Evolutionary conservation across 139 green algal species (phyloP).

Genomic region (Tetradesmus lagerheimii): DNA sequence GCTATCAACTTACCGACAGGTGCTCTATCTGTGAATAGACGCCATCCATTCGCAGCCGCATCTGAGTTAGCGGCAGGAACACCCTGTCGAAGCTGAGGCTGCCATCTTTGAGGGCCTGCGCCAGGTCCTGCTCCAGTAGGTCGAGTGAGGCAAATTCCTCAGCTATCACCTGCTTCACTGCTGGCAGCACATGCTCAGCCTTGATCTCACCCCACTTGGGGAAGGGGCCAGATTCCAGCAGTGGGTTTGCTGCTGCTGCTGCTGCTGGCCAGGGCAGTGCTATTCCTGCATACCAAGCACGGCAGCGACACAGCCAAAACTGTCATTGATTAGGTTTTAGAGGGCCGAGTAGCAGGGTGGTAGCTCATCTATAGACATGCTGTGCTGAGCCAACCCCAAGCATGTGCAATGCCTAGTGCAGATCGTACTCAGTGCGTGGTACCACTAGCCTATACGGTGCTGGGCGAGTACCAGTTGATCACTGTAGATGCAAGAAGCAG

Average conservation of each 20-base stretch:
- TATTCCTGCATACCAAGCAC: background rate
- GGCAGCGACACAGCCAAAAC: too few relatives aligned
- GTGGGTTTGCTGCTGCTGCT: background rate
- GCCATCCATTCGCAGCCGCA: slow-evolving; percentile 6
- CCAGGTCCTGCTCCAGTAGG: slow-evolving; percentile 25
- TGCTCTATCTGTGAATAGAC: background rate
- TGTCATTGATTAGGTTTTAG: too few relatives aligned
- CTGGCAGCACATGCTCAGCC: slow-evolving; percentile 14
- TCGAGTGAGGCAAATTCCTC: slow-evolving; percentile 14
- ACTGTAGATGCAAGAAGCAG: background rate
- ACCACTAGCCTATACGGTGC: too few relatives aligned
- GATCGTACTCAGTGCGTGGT: too few relatives aligned
- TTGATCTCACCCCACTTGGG: slow-evolving; percentile 29
- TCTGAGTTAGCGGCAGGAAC: slow-evolving; percentile 24
- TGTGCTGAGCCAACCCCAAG: background rate
- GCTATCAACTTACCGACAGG: slow-evolving; percentile 7
- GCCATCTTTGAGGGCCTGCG: background rate
- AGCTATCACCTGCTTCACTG: slow-evolving; percentile 30
- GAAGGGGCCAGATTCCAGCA: slow-evolving; percentile 2
- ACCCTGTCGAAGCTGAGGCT: slow-evolving; percentile 9
- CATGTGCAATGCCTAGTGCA: background rate
- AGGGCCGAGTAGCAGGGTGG: too few relatives aligned
- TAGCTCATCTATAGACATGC: background rate
- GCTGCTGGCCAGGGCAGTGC: background rate
- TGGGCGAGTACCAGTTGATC: too few relatives aligned